Base-by-base conservation (phyloP, 1,139 yeast species). In the Kodamaea alishanica region DNA sequence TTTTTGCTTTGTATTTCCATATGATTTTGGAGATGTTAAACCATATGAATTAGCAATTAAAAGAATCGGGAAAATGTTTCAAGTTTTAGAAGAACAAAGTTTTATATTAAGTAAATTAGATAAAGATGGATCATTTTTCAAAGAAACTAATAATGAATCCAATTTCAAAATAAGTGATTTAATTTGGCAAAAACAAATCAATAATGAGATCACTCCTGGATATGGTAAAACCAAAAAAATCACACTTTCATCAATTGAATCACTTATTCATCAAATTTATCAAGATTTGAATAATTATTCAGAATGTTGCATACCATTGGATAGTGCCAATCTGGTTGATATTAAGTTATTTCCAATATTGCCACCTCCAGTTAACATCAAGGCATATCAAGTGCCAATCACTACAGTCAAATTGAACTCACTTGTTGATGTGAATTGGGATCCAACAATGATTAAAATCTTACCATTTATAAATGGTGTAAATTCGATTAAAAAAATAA, bases 281-380 rank as follows among this genome's bases (percentile, higher is more conserved):
- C 97, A 89, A 58, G 99, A 94, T 59, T 70, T 94, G 51, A 94
- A 92, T 62, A 88, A 86, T 55, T 92, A 89, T 61, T 87, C 96
- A 1, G 99, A 94, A 57, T 94, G 98, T 61, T 78, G 90, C 60
- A 90, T 94, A 25, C 96, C 97, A 0, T 77, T 92, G 35, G 97
- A 92, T 54, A 82, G 81, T 35, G 84, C 96, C 23, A 92, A 87
- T 56, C 83, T 94, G 2, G 87, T 92, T 27, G 96, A 94, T 60
- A 88, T 94, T 55, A 94, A 92, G 57, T 67, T 94, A 5, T 88
- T 94, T 50, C 97, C 97, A 0, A 68, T 87, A 10, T 67, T 85
- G 29, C 90, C 94, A 6, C 87, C 94, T 1, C 97, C 97, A 0
- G 85, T 88, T 0, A 78, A 77, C 37, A 65, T 87, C 51, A 63